Evolutionary conservation across 192 early-diverging fungal genomes (phyloP).

Genomic region (Phlyctochytrium planicorne): DNA sequence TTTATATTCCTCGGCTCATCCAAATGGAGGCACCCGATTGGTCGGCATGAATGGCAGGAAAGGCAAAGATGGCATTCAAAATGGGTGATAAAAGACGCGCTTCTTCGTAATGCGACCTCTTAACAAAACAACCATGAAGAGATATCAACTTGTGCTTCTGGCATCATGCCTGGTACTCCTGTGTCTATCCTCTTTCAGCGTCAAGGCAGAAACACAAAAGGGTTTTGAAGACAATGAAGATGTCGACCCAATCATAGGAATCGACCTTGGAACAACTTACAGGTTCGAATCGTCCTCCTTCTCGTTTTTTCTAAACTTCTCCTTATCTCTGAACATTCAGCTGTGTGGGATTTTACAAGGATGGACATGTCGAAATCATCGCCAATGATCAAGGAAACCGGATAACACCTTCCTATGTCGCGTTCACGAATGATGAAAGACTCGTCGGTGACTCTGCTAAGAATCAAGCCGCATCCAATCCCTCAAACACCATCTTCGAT

Average conservation of each 20-base stretch:
- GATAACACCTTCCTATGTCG: constrained; percentile 94
- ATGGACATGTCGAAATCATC: constrained; percentile 96
- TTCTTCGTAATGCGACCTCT: too few relatives aligned
- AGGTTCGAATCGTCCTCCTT: constrained; percentile 18
- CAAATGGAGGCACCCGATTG: too few relatives aligned
- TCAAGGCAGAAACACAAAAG: too few relatives aligned
- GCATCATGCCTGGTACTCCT: too few relatives aligned
- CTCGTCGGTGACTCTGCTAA: constrained; percentile 94
- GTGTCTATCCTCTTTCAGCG: too few relatives aligned
- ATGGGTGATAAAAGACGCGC: too few relatives aligned
- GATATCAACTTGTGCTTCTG: too few relatives aligned
- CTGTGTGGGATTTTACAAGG: constrained; percentile 91
- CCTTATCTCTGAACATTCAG: constrained; percentile 51
- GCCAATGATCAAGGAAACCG: constrained; percentile 95
- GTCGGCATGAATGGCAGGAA: too few relatives aligned
- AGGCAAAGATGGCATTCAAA: too few relatives aligned
- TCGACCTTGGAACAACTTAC: constrained; percentile 93
- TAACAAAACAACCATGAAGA: too few relatives aligned
- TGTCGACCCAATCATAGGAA: constrained; percentile 73
- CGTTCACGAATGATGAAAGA: constrained; percentile 88
- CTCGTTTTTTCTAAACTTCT: not conserved
- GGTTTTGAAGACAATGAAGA: too few relatives aligned
- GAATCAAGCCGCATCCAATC: constrained; percentile 90
- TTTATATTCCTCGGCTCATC: too few relatives aligned
- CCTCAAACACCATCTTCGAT: constrained; percentile 89